Percentiles rank a stretch among this genome's conserved stretches.
phyloP scores from a whole-genome alignment of 805 yeast genomes.

The Ogataea siamensis region DNA sequence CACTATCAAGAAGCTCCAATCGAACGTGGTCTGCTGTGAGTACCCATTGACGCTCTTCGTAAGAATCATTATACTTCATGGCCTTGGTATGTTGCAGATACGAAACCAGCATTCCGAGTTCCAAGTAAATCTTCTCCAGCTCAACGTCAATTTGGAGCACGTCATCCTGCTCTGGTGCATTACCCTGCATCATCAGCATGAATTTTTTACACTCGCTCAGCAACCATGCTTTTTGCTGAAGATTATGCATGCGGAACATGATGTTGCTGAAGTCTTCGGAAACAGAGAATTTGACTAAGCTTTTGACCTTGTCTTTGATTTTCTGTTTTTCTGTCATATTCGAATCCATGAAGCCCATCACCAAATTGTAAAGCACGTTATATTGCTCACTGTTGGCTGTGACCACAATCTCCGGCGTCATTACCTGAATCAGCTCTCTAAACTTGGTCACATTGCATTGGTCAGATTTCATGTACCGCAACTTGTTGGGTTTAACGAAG shows the following conservation, averaged over 20 bases:
- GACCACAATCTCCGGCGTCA: conserved; percentile 47
- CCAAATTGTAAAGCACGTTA: conserved; percentile 47
- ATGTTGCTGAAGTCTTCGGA: conserved; percentile 26
- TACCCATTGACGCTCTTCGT: conserved; percentile 51
- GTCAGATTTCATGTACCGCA: conserved; percentile 40
- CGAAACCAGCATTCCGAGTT: conserved; percentile 28
- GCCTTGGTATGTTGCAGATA: conserved; percentile 31
- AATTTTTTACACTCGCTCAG: conserved; percentile 24
- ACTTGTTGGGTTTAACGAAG: conserved; percentile 49
- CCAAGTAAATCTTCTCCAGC: conserved; percentile 27
- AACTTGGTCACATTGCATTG: conserved; percentile 16
- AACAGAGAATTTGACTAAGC: conserved; percentile 29
- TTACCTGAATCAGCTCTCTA: conserved; percentile 24
- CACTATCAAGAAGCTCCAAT: conserved; percentile 63
- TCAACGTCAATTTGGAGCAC: conserved; percentile 26
- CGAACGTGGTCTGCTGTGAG: conserved; percentile 67
- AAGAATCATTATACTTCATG: conserved; percentile 31
- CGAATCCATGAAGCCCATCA: conserved; percentile 41
- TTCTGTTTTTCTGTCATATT: conserved; percentile 38
- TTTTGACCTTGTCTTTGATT: conserved; percentile 38
- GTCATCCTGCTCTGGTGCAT: conserved; percentile 5
- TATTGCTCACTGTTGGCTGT: conserved; percentile 59
- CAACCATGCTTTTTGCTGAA: conserved; percentile 27
- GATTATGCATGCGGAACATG: conserved; percentile 13
- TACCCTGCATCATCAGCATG: conserved; percentile 17